phyloP scores from a whole-genome alignment of 106 monocot species.

The Dendrobium nobile region DNA sequence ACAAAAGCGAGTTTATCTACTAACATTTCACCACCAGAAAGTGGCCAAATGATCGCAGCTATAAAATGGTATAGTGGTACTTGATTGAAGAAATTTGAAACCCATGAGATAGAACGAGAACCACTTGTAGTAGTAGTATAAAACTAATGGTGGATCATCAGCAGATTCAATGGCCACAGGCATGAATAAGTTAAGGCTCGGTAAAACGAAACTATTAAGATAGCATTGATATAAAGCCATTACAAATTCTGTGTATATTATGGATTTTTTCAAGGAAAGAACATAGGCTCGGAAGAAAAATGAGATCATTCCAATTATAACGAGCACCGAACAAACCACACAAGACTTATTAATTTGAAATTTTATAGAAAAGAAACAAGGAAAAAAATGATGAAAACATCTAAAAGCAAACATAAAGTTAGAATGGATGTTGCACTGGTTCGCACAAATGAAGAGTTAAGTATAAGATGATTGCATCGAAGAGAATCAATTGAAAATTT shows the following conservation, averaged over 20 bases:
- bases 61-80: background rate
- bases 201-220: too few relatives aligned
- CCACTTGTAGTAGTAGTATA: background rate
- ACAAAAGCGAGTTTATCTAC: background rate
- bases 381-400: background rate
- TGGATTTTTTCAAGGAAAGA: background rate
- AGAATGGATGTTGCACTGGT: background rate
- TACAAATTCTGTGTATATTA: background rate
- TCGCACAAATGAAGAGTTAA: background rate
- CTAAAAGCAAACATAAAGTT: background rate
- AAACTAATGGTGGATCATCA: background rate
- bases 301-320: background rate
- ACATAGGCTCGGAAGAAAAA: background rate
- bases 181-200: background rate
- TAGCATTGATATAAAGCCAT: background rate
- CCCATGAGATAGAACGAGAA: background rate
- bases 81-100: background rate
- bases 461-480: background rate
- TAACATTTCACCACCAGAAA: background rate
- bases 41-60: background rate
- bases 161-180: background rate
- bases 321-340: background rate
- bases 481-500: background rate
- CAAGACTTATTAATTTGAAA: background rate
- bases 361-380: background rate